Evolutionary conservation across 176 grass and related monocot species (phyloP).

Genomic region (Pontederia paniculata): DNA sequence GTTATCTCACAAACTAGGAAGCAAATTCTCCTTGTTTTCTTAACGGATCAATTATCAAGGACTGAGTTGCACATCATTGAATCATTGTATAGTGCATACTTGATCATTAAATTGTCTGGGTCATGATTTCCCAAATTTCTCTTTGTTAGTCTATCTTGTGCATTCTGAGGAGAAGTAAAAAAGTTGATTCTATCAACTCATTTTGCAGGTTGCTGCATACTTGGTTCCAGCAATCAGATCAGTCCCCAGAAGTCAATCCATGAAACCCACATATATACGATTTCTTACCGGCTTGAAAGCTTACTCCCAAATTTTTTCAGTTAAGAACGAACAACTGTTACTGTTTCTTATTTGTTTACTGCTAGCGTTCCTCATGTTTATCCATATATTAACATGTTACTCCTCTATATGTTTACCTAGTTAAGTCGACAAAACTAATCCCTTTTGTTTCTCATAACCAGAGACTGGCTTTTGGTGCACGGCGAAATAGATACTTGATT

Average conservation of each 20-base stretch:
- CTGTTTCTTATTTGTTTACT: neutral
- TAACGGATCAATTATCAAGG: no score
- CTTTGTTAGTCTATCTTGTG: no score
- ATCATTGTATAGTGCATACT: constrained; percentile 8
- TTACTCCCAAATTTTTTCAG: constrained; percentile 95
- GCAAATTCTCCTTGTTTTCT: no score
- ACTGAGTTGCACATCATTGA: no score
- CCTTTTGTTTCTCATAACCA: constrained; percentile 30
- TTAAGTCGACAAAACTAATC: neutral
- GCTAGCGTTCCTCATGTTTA: constrained; percentile 18
- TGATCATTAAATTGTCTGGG: neutral
- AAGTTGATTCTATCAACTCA: constrained; percentile 19
- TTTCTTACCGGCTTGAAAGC: constrained; percentile 98
- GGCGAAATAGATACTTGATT: constrained; percentile 72
- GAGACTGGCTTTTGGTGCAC: constrained; percentile 91
- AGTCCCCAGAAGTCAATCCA: constrained; percentile 55
- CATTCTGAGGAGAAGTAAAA: constrained; percentile 3
- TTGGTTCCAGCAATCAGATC: constrained; percentile 77
- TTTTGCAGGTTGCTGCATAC: constrained; percentile 65
- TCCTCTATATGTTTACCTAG: neutral
- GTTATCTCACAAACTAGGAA: no score
- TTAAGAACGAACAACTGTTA: constrained; percentile 15
- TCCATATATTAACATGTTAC: constrained; percentile 1
- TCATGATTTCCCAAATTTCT: no score
- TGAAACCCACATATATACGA: constrained; percentile 89